A percentile compares a stretch with the other conserved stretches of the same genome.
These are phyloP conservation scores for Leptomonas seymouri DNA, from an alignment of 208 protist genomes.

Conservation along the genomic window DNA sequence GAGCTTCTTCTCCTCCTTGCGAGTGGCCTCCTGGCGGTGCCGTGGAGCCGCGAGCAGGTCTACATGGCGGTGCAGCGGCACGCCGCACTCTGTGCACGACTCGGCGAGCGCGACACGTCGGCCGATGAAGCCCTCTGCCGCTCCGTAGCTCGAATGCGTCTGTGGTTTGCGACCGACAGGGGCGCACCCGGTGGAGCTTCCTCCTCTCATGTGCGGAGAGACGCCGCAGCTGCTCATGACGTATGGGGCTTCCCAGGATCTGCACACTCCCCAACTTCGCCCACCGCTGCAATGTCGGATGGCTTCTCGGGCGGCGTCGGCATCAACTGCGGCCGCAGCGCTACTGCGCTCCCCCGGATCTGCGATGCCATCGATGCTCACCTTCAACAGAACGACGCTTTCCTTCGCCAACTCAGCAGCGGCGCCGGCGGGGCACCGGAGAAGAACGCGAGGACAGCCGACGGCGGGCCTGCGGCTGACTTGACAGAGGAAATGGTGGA, in stretches of 20 bases:
- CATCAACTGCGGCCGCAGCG: too few relatives aligned
- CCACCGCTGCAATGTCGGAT: not conserved
- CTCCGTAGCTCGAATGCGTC: conserved; percentile 9
- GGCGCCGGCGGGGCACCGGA: not conserved
- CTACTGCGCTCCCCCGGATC: not conserved
- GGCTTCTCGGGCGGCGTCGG: too few relatives aligned
- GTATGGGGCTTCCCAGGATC: not conserved
- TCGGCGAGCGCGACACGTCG: not conserved
- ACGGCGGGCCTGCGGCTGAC: not conserved
- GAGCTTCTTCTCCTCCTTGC: conserved; percentile 29
- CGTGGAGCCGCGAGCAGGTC: conserved; percentile 43
- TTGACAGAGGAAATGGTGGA: conserved; percentile 7
- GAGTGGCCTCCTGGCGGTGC: conserved; percentile 27
- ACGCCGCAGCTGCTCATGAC: not conserved
- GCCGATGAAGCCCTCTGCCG: not conserved
- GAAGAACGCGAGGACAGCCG: not conserved
- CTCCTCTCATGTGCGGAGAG: not conserved
- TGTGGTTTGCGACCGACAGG: conserved; percentile 10
- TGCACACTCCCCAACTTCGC: not conserved
- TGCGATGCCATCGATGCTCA: conserved; percentile 7
- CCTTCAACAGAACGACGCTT: not conserved
- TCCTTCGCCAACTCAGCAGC: not conserved
- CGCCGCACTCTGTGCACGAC: conserved; percentile 19
- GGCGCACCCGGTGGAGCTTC: not conserved
- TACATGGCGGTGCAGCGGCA: conserved; percentile 47